Conservation (phyloP, 805 yeast species). For the Kodamaea sagamina region DNA sequence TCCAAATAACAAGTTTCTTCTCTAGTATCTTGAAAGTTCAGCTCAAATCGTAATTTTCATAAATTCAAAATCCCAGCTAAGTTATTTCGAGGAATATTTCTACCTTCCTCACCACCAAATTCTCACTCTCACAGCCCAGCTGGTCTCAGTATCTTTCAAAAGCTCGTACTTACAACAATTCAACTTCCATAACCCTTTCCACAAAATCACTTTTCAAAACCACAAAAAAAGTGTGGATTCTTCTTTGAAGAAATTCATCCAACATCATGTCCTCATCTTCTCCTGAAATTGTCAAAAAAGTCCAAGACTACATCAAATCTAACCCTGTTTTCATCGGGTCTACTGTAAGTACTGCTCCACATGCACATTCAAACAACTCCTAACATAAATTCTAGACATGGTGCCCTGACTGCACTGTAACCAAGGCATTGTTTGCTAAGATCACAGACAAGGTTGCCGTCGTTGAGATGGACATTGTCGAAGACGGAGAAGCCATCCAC, state of each 20-base stretch:
- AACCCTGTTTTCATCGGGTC: conserved; percentile 6
- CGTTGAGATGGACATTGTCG: conserved; percentile 2
- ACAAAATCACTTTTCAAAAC: no score
- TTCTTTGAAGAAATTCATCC: no score
- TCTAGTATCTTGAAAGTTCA: no score
- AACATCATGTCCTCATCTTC: conserved; percentile 4
- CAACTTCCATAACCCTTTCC: no score
- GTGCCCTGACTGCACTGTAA: conserved; percentile 8
- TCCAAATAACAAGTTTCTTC: no score
- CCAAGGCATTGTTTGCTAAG: conserved; percentile 7
- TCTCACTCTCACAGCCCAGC: no score
- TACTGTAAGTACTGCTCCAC: background rate
- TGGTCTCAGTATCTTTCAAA: no score
- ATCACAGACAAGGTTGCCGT: conserved; percentile 3
- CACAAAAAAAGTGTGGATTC: background rate
- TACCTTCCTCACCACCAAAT: no score
- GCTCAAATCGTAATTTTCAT: no score
- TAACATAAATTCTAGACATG: conserved; percentile 5
- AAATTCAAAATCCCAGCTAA: no score
- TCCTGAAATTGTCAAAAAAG: conserved; percentile 6
- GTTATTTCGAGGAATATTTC: no score
- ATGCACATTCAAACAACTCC: background rate
- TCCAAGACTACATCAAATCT: conserved; percentile 2
- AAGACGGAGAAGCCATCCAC: conserved; percentile 6
- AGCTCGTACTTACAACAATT: no score